Evolutionary conservation across 768 basidiomycete species (phyloP).

Genomic region (Tricholoma furcatifolium): DNA sequence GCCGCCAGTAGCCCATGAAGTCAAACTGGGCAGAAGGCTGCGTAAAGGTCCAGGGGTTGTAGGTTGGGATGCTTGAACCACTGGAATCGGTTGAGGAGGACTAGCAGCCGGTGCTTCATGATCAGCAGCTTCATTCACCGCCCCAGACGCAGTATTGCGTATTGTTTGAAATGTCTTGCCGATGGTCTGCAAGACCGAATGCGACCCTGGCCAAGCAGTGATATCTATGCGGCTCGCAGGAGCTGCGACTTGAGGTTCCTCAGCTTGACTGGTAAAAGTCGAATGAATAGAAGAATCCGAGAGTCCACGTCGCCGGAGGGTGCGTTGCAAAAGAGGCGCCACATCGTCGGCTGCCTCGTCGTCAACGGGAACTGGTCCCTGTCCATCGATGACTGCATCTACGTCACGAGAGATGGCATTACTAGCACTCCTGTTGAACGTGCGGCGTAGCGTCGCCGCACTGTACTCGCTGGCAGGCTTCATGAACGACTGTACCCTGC

Average conservation of each 20-base stretch:
- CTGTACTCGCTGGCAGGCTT: conserved; percentile 15
- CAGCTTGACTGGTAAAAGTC: conserved; percentile 65
- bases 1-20: conserved; percentile 30
- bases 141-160: conserved; percentile 24
- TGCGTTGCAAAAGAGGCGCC: conserved; percentile 60
- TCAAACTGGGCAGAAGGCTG: conserved; percentile 22
- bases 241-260: conserved; percentile 22
- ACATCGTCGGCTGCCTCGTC: conserved; percentile 40
- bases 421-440: conserved; percentile 20
- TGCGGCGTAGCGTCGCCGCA: conserved; percentile 12
- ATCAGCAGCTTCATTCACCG: background rate
- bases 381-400: conserved; percentile 74
- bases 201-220: conserved; percentile 34
- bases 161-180: conserved; percentile 55
- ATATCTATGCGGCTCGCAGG: background rate
- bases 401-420: conserved; percentile 59
- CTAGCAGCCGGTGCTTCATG: conserved; percentile 11
- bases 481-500: conserved; percentile 27
- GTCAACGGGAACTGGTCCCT: conserved; percentile 29
- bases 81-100: conserved; percentile 16
- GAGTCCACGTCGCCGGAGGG: conserved; percentile 74
- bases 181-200: conserved; percentile 53
- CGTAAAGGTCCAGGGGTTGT: conserved; percentile 14
- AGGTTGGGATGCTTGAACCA: conserved; percentile 3
- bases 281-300: conserved; percentile 93